Base-by-base conservation (phyloP, 2,329 filamentous ascomycete genomes). In the Fusarium kyushuense region DNA sequence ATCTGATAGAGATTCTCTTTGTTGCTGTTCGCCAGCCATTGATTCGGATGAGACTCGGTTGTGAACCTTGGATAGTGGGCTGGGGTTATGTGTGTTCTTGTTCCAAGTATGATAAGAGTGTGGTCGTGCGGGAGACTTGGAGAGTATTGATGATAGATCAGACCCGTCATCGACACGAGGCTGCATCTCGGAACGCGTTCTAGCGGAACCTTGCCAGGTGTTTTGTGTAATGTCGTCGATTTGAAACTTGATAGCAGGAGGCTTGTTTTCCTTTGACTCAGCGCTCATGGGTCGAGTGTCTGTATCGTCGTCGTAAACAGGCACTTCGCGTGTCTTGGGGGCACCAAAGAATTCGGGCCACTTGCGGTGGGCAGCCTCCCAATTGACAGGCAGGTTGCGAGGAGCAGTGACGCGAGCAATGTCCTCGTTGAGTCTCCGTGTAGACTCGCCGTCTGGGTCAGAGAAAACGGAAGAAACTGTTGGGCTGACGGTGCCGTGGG, bases 401-500 rank as follows among this genome's bases (percentile, higher is more conserved):
- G 77, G 74, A 7, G 79, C 78, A 16, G 79, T 81, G 43, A 83
- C 74, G 35, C 81, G 77, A 54, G 81, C 81, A 63, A 84, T 82
- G 38, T 85, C 80, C 52, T 85, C 81, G 70, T 84, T 82, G 40
- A 86, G 78, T 58, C 79, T 79, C 58, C 83, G 83, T 40, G 84
- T 86, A 30, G 84, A 86, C 74, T 87, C 85, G 75, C 81, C 84
- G 61, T 86, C 84, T 36, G 82, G 83, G 58, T 83, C 82, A 57
- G 84, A 82, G 63, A 86, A 84, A 70, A 87, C 78, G 41, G 84
- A 83, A 36, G 85, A 86, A 52, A 82, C 73, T 45, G 84, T 87
- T 54, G 84, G 82, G 72, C 84, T 86, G 66, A 87, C 80, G 63
- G 84, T 86, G 74, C 85, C 85, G 76, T 87, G 85, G 53, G 84